Evolutionary conservation across 192 early-diverging fungal genomes (phyloP).

Genomic region (Neocallimastix lanati): DNA sequence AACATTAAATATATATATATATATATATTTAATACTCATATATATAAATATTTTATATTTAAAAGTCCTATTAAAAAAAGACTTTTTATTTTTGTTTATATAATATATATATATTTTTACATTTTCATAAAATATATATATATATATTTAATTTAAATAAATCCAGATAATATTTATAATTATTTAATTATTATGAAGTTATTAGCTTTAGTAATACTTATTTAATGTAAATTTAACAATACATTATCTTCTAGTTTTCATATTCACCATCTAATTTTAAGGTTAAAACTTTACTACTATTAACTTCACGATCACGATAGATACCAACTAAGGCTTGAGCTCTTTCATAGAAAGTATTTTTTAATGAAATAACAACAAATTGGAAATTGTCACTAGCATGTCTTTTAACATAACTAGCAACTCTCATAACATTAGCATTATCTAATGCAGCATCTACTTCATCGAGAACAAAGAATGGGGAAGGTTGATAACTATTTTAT

Average conservation of each 20-base stretch:
- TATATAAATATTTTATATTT: too few relatives aligned
- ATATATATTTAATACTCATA: too few relatives aligned
- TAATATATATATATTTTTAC: too few relatives aligned
- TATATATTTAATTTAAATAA: too few relatives aligned
- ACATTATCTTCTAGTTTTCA: not conserved
- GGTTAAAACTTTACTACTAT: conserved; percentile 71
- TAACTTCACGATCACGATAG: conserved; percentile 70
- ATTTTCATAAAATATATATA: too few relatives aligned
- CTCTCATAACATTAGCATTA: conserved; percentile 83
- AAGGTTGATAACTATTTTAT: conserved; percentile 74
- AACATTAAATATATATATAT: too few relatives aligned
- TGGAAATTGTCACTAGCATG: conserved; percentile 53
- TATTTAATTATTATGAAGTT: too few relatives aligned
- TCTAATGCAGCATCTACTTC: conserved; percentile 98
- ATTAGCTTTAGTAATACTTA: too few relatives aligned
- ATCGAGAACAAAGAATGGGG: conserved; percentile 98
- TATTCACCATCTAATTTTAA: conserved; percentile 21
- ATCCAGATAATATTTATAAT: too few relatives aligned
- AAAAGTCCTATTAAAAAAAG: too few relatives aligned
- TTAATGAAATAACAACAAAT: conserved; percentile 96
- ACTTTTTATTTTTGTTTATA: too few relatives aligned
- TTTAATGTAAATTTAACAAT: too few relatives aligned
- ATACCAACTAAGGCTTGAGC: conserved; percentile 89
- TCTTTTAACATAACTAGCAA: conserved; percentile 75
- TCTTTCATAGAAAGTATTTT: conserved; percentile 82